Evolutionary conservation across 2,329 filamentous ascomycete species (phyloP), one percentile per base, ranked within the genome.

Genomic region (Trichoderma sp.): DNA sequence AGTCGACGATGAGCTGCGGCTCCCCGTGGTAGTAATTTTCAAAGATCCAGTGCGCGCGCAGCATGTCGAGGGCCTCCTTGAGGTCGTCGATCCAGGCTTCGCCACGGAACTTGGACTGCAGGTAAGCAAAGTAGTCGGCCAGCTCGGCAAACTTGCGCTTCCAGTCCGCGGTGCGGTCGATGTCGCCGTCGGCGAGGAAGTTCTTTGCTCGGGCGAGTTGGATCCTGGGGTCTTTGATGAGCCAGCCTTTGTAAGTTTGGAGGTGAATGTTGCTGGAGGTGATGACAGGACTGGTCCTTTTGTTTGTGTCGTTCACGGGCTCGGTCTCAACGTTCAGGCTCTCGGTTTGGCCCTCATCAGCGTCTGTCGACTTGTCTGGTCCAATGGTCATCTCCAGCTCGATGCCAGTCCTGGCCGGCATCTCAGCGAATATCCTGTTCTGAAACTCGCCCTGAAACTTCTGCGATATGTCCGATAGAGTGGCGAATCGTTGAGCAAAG

Each of bases 171-270:
- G 77, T 78, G 17, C 79, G 77, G 64, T 80, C 77, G 6, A 73
- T 69, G 67, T 86, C 81, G 67, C 82, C 78, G 34, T 84, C 81
- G 3, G 77, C 71, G 24, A 87, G 78, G 67, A 83, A 86, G 67
- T 79, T 80, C 57, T 71, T 73, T 51, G 74, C 73, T 12, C 74
- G 72, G 15, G 60, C 50, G 48, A 78, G 72, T 50, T 74, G 66
- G 39, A 80, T 71, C 39, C 67, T 69, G 1, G 78, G 78, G 1
- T 77, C 69, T 21, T 70, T 70, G 54, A 77, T 71, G 41, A 70
- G 73, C 68, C 77, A 78, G 43, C 76, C 75, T 43, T 73, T 74
- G 63, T 78, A 78, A 2, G 65, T 63, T 17, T 68, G 66, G 15
- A 72, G 66, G 6, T 28, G 41, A 10, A 14, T 19, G 51, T 50